Evolutionary conservation across 441 rosid species (phyloP).

Genomic region (Metrosideros polymorpha): DNA sequence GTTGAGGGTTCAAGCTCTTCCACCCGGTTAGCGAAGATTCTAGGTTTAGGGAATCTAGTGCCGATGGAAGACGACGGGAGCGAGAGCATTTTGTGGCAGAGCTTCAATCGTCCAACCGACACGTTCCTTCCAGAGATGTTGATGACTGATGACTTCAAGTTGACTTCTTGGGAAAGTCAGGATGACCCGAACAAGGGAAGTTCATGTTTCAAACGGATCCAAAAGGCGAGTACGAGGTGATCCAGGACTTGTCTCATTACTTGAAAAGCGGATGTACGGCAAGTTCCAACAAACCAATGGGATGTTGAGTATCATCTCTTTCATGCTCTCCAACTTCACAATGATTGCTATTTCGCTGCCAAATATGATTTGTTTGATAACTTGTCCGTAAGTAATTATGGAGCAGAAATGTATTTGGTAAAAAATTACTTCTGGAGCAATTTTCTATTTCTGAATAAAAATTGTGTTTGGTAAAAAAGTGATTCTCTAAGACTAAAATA

Average conservation of each 20-base stretch:
- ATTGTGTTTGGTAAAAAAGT: too few relatives aligned
- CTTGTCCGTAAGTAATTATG: too few relatives aligned
- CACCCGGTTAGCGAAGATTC: background rate
- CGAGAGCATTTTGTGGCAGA: background rate
- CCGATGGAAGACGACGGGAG: background rate
- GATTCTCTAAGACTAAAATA: too few relatives aligned
- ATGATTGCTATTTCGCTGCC: too few relatives aligned
- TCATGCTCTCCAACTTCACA: background rate
- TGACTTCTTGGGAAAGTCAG: background rate
- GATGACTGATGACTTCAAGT: background rate
- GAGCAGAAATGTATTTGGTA: too few relatives aligned
- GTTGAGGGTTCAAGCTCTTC: accelerated
- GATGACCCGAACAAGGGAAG: background rate
- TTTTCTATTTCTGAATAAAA: too few relatives aligned
- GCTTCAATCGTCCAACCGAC: background rate
- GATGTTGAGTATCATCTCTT: accelerated
- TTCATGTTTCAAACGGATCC: background rate
- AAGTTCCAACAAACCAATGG: accelerated
- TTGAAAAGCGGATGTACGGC: background rate
- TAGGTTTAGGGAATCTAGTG: background rate
- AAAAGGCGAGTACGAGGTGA: accelerated
- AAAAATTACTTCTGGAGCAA: too few relatives aligned
- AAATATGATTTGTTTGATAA: too few relatives aligned
- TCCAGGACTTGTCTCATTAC: accelerated
- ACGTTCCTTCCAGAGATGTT: background rate